Base-by-base conservation (phyloP, 2,329 filamentous ascomycete species). In the Aureobasidium sp. region DNA sequence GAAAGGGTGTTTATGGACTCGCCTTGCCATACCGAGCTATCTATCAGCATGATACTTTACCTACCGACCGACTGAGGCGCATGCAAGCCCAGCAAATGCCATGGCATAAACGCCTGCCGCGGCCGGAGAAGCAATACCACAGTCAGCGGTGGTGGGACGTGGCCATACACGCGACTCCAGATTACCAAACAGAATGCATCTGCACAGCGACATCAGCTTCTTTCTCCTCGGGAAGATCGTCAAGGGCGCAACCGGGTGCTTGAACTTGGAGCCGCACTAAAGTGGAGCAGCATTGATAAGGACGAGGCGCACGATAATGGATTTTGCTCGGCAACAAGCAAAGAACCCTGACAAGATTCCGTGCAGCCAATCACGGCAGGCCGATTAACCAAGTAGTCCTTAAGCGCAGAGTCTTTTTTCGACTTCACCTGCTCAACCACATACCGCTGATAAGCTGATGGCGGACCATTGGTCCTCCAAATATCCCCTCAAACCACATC, bases 31-130 rank as follows among this genome's bases (percentile, higher is more conserved):
- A 56, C 41, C 15, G 34, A 62, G 39, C 32, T 56, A 56, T 47
- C 50, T 62, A 55, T 44, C 60, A 47, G 8, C 41, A 26, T 29
- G 29, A 17, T 56, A 55, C 32, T 26, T 32, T 12, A 29, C 27
- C 43, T 47, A 4, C 15, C 48, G 32, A 32, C 51, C 50, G 32
- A 48, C 39, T 34, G 47, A 24, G 27, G 24, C 47, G 15, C 20
- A 37, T 53, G 59, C 48, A 53, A 29, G 59, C 39, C 51, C 46
- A 51, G 57, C 57, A 60, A 62, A 62, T 62, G 41, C 24, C 60
- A 62, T 62, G 60, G 60, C 60, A 62, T 62, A 56, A 46, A 62
- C 47, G 24, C 20, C 20, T 48, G 50, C 60, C 48, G 59, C 59
- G 60, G 43, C 50, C 60, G 60, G 60, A 62, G 60, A 62, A 62